Evolutionary conservation across 140 eudicot genomes (phyloP), one percentile per base, ranked within the genome.

Genomic region (Bidens hawaiensis): DNA sequence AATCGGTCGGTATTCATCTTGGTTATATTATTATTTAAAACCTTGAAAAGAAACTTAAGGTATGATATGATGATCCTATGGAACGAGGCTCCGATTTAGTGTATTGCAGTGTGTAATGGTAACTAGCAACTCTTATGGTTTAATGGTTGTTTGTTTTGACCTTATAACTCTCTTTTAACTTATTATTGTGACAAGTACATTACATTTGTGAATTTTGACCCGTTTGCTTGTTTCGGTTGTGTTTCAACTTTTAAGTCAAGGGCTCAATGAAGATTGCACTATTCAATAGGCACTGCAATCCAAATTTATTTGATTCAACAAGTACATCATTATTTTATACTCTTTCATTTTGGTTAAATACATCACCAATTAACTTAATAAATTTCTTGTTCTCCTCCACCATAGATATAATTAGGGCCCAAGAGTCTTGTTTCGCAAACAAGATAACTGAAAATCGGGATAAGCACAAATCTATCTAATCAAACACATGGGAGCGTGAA

Each of bases 21-120:
- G 16, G 57, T 50, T 50, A 10, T n/a, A n/a, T 7, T 50, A 3
- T 10, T 23, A 9, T 9, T 22, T 22, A 4, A 52, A 12, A 52
- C 13, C 34, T 34, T n/a, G 71, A 51, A 64, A 56, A 53, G 26
- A 31, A 59, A 23, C 64, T 75, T 8, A 46, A 45, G 46, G 41
- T 54, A 27, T 52, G 55, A 15, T 41, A 24, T 54, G 57, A 22
- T 31, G 51, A 56, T 47, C 50, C 49, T 53, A 68, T 45, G 75
- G 75, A 50, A 31, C 5, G 48, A 73, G 72, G 22, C 69, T 74
- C 68, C 43, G 40, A n/a, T 67, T 73, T 74, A 66, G 53, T 28
- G 67, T 59, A 27, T 60, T 52, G 55, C 41, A 27, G 15, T 55
- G n/a, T 53, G 60, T 53, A 13, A 48, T 59, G 36, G 61, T 68